Base-by-base conservation (phyloP, 805 yeast genomes). In the Saccharomycopsis sp. region DNA sequence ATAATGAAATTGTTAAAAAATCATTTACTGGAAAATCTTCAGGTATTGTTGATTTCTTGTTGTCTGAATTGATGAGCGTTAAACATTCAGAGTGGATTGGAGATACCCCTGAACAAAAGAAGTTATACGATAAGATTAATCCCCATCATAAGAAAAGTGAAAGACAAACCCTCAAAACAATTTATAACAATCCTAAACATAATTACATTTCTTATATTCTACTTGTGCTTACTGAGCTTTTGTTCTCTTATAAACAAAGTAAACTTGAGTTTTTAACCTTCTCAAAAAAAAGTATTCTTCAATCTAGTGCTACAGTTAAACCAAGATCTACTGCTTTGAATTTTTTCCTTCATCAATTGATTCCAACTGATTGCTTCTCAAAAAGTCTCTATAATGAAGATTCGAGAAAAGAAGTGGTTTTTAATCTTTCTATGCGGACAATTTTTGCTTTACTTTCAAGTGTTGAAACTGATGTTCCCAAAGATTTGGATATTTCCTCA, bases 241-340 rank as follows among this genome's bases (percentile, higher is more conserved):
- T 88, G 5, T 72, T 78, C 2, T 82, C 95, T 2, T 88, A 87
- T 55, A 80, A 78, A 46, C 79, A 77, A 46, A 74, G 87, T 37
- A 88, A 88, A 55, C 67, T 82, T 37, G 95, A 87, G 51, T 81
- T 88, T 51, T 61, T 87, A 42, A 77, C 89, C 0, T 88, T 74
- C 50, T 76, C 89, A 2, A 79, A 77, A 63, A 76, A 77, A 54
- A 39, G 55, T 44, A 45, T 40, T 52, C 39, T 52, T 52, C 42
- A 47, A 27, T 13, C 37, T 42, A 3, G 35, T 1, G 72, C 62
- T 12, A 52, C 61, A 2, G 61, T 67, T 13, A 84, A 78, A 51
- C 94, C 94, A 2, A 67, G 89, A 21, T 67, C 85, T 0, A 80
- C 94, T 0, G 78, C 89, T 1, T 58, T 88, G 46, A 84, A 86